Percentiles rank a stretch among this genome's conserved stretches.
These are phyloP conservation scores for Sugiyamaella marilandica DNA, from an alignment of 805 yeast species.

Conservation along the genomic window DNA sequence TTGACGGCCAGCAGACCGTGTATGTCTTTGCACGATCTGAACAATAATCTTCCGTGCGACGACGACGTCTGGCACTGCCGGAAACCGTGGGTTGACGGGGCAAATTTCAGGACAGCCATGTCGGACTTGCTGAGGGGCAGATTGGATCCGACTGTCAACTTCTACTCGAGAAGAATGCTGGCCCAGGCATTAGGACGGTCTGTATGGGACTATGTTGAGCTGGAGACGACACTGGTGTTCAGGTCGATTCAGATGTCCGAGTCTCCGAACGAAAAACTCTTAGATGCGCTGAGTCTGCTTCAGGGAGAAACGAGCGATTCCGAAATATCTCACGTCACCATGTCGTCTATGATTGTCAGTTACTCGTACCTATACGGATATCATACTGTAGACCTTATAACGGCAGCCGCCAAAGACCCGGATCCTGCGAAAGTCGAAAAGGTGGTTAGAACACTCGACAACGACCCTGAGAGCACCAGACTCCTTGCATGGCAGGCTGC, in stretches of 20 bases:
- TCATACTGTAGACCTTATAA: constrained; percentile 9
- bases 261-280: constrained; percentile 11
- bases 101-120: constrained; percentile 9
- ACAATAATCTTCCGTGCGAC: constrained; percentile 23
- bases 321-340: constrained; percentile 13
- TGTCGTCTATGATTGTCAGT: constrained; percentile 17
- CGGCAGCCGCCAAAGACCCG: constrained; percentile 11
- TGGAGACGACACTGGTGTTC: constrained; percentile 17
- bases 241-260: constrained; percentile 15
- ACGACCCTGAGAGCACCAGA: constrained; percentile 18
- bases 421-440: not conserved
- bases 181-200: constrained; percentile 23
- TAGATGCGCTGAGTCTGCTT: constrained; percentile 15
- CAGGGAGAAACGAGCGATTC: constrained; percentile 12
- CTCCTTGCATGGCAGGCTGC: constrained; percentile 24
- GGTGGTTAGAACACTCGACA: constrained; percentile 5
- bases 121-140: constrained; percentile 7
- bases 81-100: constrained; percentile 12
- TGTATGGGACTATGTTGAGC: constrained; percentile 22
- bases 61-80: constrained; percentile 21
- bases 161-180: constrained; percentile 15
- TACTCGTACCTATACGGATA: constrained; percentile 6
- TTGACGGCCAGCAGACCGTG: constrained; percentile 20
- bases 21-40: constrained; percentile 21
- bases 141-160: constrained; percentile 1